Conservation (phyloP, 1,139 yeast genomes). For the Pichiaceae sp. region DNA sequence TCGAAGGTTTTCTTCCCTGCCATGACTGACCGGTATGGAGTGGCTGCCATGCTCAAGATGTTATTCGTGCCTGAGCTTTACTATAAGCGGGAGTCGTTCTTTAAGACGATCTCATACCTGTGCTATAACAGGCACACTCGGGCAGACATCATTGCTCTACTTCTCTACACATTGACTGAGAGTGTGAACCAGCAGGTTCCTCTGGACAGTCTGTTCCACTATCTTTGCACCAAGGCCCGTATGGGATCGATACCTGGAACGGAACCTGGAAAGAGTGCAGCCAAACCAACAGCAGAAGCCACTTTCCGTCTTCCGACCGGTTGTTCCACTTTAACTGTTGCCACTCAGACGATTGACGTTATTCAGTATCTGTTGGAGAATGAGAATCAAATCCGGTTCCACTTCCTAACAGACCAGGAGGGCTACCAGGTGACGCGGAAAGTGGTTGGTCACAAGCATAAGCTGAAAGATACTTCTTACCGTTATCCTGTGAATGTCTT, state of each 20-base stretch:
- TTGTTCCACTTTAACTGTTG: conserved; percentile 61
- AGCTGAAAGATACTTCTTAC: conserved; percentile 34
- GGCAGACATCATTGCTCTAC: conserved; percentile 62
- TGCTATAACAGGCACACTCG: conserved; percentile 77
- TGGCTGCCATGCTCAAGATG: conserved; percentile 63
- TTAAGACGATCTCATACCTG: conserved; percentile 57
- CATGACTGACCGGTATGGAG: conserved; percentile 66
- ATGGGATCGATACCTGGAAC: background rate
- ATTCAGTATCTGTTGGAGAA: conserved; percentile 64
- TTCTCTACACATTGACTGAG: conserved; percentile 66
- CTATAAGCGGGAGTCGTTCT: conserved; percentile 55
- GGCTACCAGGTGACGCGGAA: conserved; percentile 43
- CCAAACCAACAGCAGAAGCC: background rate
- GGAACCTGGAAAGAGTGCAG: background rate
- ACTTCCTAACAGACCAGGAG: conserved; percentile 78
- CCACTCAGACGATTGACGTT: conserved; percentile 72
- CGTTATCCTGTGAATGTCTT: conserved; percentile 70
- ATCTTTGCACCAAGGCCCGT: conserved; percentile 36
- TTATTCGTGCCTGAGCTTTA: conserved; percentile 69
- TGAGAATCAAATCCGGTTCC: conserved; percentile 63
- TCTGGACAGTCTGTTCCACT: conserved; percentile 57
- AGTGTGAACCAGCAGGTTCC: conserved; percentile 57
- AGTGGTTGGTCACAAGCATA: conserved; percentile 26
- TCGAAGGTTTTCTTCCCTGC: conserved; percentile 50
- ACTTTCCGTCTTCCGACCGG: conserved; percentile 41